Conservation (phyloP, 2,329 filamentous ascomycete species). For the Fusarium papillatum region DNA sequence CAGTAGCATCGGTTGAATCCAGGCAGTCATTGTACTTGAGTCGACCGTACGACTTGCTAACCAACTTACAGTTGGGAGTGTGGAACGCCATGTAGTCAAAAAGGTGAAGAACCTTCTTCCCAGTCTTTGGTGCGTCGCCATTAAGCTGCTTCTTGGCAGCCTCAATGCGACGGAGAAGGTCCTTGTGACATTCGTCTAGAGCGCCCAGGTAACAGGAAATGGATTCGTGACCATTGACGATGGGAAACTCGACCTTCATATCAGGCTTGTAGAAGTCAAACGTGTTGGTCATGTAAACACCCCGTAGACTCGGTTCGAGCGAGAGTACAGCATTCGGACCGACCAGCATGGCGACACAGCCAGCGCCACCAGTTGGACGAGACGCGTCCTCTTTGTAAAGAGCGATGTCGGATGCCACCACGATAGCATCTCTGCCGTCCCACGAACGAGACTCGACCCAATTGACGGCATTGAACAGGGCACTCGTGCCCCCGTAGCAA, state of each 20-base stretch:
- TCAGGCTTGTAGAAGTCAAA: background rate
- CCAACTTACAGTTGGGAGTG: background rate
- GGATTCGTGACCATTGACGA: background rate
- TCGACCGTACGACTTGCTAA: background rate
- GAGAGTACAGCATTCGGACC: background rate
- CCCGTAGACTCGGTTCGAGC: background rate
- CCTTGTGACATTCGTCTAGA: background rate
- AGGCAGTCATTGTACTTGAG: background rate
- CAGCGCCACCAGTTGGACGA: background rate
- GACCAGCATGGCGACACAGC: background rate
- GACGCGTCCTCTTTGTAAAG: background rate
- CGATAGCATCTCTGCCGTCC: background rate
- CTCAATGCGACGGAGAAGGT: background rate
- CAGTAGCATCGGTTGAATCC: background rate
- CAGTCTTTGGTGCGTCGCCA: background rate
- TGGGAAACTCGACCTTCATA: background rate
- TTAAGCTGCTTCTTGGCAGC: background rate
- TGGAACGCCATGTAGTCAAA: background rate
- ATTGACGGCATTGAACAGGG: background rate
- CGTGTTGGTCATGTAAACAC: background rate
- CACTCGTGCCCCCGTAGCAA: background rate
- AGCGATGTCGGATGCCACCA: background rate
- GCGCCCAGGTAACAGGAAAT: background rate
- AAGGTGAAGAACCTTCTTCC: background rate
- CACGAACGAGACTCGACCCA: background rate